Percentiles rank a stretch among this genome's conserved stretches.
Evolutionary conservation across 225 moss, liverwort and hornwort genomes (phyloP).

Genomic region (Takakia lepidozioides): DNA sequence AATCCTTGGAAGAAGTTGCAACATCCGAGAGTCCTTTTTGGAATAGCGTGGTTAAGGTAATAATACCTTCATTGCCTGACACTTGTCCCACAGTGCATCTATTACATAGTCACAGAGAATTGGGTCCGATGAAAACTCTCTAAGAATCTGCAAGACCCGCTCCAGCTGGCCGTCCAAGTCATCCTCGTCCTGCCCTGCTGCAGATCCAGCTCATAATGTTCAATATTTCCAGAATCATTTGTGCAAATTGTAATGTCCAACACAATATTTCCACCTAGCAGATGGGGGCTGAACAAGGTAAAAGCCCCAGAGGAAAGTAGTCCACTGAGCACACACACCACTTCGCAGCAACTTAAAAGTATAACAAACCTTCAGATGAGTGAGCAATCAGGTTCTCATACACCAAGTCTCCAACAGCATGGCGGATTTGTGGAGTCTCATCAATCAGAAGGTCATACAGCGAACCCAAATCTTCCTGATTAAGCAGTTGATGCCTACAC

Average conservation of each 20-base stretch:
- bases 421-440: slow-evolving; percentile 89
- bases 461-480: slow-evolving; percentile 79
- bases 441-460: slow-evolving; percentile 92
- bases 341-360: too few species aligned
- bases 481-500: slow-evolving; percentile 84
- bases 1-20: too few species aligned
- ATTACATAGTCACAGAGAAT: slow-evolving; percentile 94
- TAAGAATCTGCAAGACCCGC: slow-evolving; percentile 75
- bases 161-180: slow-evolving; percentile 71
- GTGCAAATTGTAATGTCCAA: too few species aligned
- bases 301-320: too few species aligned
- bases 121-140: slow-evolving; percentile 83
- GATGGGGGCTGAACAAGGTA: too few species aligned
- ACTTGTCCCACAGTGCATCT: slow-evolving; percentile 98
- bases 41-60: too few species aligned
- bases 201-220: too few species aligned
- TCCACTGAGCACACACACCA: too few species aligned
- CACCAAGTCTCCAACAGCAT: slow-evolving; percentile 94
- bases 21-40: too few species aligned
- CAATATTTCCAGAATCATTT: too few species aligned
- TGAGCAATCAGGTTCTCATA: slow-evolving; percentile 92
- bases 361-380: slow-evolving; percentile 79
- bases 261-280: too few species aligned
- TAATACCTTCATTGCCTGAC: slow-evolving; percentile 90
- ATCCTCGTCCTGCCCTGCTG: slow-evolving; percentile 53